These are phyloP conservation scores for Pseudocercospora vitis DNA, from an alignment of 2,329 filamentous ascomycete species.

Conservation along the genomic window DNA sequence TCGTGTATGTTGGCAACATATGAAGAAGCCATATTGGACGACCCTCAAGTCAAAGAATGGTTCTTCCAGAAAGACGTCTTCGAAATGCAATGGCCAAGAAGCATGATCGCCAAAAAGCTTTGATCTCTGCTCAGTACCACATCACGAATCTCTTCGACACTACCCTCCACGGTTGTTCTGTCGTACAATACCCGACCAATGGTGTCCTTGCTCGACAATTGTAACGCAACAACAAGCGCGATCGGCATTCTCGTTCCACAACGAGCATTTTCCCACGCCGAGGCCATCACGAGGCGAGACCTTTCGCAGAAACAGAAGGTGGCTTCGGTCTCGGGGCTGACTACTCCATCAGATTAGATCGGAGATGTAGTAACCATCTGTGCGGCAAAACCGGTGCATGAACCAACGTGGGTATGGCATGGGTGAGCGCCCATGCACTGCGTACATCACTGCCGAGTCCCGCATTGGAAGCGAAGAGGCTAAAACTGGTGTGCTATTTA, in stretches of 20 bases:
- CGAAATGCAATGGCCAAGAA: background rate
- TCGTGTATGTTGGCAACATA: background rate
- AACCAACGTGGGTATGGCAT: slow-evolving; percentile 2
- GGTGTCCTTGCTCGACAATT: background rate
- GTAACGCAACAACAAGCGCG: background rate
- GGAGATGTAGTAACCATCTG: background rate
- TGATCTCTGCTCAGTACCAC: too few relatives aligned
- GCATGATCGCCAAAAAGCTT: too few relatives aligned
- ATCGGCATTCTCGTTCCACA: background rate
- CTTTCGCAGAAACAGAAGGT: background rate
- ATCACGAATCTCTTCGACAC: background rate
- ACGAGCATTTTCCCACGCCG: background rate
- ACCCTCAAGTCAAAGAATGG: background rate
- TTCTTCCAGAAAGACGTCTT: too few relatives aligned
- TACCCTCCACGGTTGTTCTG: background rate
- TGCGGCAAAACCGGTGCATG: background rate
- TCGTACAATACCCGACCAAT: background rate
- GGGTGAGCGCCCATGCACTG: too few relatives aligned
- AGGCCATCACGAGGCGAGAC: background rate
- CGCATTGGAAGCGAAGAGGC: background rate
- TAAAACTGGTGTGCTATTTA: slow-evolving; percentile 1
- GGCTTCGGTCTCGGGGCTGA: background rate
- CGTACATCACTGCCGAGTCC: too few relatives aligned
- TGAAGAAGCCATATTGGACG: background rate
- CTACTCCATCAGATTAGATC: slow-evolving; percentile 4